Conservation (phyloP, 139 green algal genomes). For the Tetradesmus obliquus region DNA sequence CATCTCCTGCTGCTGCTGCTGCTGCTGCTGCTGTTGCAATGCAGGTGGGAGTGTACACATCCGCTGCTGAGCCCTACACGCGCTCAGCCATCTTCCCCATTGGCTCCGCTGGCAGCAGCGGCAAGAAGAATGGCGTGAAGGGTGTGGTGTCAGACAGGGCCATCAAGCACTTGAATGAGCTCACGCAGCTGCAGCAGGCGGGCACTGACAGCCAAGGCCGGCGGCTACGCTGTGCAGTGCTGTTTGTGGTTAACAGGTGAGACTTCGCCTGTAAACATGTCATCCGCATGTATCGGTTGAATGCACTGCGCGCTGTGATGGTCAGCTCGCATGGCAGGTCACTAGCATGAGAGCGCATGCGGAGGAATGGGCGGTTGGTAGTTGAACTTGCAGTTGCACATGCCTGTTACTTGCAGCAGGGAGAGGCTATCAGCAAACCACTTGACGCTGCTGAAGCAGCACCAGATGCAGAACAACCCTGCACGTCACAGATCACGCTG, state of each 20-base stretch:
- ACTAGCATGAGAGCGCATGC: too few species aligned
- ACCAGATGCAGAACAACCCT: too few species aligned
- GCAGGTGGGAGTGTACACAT: slow-evolving; percentile 45
- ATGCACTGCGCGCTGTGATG: too few species aligned
- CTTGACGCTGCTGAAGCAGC: too few species aligned
- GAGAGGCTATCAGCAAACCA: too few species aligned
- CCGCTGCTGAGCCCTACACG: slow-evolving; percentile 18
- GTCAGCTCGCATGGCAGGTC: too few species aligned
- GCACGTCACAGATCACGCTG: too few species aligned
- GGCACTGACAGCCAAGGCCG: not conserved
- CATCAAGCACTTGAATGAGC: slow-evolving; percentile 62
- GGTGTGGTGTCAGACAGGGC: slow-evolving; percentile 57
- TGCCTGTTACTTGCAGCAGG: too few species aligned
- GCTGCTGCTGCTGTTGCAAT: not conserved
- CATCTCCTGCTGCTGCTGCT: not conserved
- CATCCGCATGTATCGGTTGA: too few species aligned
- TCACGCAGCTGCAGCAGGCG: slow-evolving; percentile 26
- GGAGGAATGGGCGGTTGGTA: too few species aligned
- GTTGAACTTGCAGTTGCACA: too few species aligned
- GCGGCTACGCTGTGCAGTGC: slow-evolving; percentile 38
- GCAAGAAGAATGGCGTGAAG: slow-evolving; percentile 34
- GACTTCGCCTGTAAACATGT: not conserved
- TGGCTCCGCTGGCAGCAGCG: slow-evolving; percentile 12
- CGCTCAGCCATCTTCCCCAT: slow-evolving; percentile 56
- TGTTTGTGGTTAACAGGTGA: slow-evolving; percentile 56